Percentiles rank a stretch among this genome's conserved stretches.
Conservation (phyloP, 345 rosid species). For the Melastoma malabathricum region DNA sequence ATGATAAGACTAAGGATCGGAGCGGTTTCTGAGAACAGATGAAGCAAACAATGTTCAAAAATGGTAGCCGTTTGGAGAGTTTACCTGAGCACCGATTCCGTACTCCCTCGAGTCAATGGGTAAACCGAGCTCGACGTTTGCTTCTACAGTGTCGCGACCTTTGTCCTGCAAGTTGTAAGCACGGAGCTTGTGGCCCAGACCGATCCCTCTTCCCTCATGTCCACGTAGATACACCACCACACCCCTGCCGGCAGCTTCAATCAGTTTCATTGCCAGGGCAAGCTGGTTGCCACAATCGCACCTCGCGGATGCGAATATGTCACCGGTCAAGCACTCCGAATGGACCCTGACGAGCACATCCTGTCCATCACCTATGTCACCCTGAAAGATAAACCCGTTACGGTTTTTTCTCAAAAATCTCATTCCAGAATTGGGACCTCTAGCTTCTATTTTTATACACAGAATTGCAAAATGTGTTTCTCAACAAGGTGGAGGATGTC, state of each 20-base stretch:
- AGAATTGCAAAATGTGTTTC: too few relatives aligned
- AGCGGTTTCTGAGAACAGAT: neutral
- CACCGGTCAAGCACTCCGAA: constrained; percentile 83
- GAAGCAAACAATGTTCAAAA: neutral
- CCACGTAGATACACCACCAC: constrained; percentile 80
- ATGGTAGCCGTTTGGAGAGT: neutral
- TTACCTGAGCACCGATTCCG: constrained; percentile 96
- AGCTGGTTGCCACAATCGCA: constrained; percentile 88
- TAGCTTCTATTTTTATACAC: too few relatives aligned
- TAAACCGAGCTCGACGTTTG: constrained; percentile 79
- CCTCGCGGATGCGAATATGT: constrained; percentile 77
- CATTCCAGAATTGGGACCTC: too few relatives aligned
- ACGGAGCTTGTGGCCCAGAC: constrained; percentile 86
- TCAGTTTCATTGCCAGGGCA: constrained; percentile 82
- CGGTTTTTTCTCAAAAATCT: neutral
- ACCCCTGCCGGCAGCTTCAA: constrained; percentile 68
- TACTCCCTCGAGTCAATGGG: constrained; percentile 94
- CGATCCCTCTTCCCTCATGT: constrained; percentile 93
- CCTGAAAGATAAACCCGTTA: constrained; percentile 20
- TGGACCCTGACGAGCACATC: constrained; percentile 83
- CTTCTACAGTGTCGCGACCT: constrained; percentile 83
- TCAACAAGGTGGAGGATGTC: neutral
- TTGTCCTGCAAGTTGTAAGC: constrained; percentile 83
- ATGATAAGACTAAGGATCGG: neutral
- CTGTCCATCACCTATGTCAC: constrained; percentile 80